A percentile compares a stretch with the other conserved stretches of the same genome.
phyloP scores from a whole-genome alignment of 352 stramenopile species.

The Blastocystis sp. region DNA sequence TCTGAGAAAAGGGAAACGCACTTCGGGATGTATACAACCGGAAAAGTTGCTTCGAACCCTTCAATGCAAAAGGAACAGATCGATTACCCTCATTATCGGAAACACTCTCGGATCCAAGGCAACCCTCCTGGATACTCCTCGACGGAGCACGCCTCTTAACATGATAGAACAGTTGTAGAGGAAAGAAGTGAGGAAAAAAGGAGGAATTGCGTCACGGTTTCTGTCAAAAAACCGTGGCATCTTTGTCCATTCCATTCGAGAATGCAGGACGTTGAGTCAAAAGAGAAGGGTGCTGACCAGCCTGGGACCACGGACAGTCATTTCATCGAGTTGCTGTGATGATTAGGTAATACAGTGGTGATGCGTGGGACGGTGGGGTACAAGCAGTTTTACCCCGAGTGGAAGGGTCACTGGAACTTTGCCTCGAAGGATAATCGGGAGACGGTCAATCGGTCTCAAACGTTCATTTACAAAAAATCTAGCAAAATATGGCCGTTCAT shows the following conservation, averaged over 20 bases:
- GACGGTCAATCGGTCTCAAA: conserved; percentile 21
- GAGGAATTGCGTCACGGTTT: too few relatives aligned
- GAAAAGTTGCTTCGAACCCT: neutral
- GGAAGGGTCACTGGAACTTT: conserved; percentile 46
- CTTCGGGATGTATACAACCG: neutral
- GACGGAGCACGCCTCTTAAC: too few relatives aligned
- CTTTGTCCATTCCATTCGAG: neutral
- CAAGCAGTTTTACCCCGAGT: conserved; percentile 35
- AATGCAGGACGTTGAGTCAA: neutral
- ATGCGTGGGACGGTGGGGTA: conserved; percentile 28
- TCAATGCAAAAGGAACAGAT: too few relatives aligned
- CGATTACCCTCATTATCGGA: too few relatives aligned
- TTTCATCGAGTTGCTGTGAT: neutral
- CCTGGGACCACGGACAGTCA: neutral
- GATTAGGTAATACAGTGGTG: conserved; percentile 31
- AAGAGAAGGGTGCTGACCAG: neutral
- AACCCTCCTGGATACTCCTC: too few relatives aligned
- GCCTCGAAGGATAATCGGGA: conserved; percentile 17
- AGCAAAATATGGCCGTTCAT: conserved; percentile 23
- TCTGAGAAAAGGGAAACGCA: conserved; percentile 6
- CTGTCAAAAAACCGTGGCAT: too few relatives aligned
- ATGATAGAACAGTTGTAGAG: too few relatives aligned
- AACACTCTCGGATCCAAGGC: too few relatives aligned
- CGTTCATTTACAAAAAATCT: conserved; percentile 4
- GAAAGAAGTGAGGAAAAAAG: neutral